Evolutionary conservation across 441 rosid species (phyloP).

Genomic region (Erodium chrysanthum): DNA sequence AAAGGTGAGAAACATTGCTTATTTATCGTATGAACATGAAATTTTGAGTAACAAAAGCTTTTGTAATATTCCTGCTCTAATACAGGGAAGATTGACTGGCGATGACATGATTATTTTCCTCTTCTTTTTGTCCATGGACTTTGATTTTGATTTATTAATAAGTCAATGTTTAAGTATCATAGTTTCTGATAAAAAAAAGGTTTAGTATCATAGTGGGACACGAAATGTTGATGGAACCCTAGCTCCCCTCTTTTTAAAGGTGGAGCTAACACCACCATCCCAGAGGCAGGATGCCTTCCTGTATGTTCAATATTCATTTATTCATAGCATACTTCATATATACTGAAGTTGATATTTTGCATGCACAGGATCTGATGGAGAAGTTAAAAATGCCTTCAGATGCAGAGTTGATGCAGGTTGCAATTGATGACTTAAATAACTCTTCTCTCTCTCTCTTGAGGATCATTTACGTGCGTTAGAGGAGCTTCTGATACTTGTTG

Average conservation of each 20-base stretch:
- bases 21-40: background rate
- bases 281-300: too few relatives aligned
- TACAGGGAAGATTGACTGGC: background rate
- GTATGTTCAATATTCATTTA: too few relatives aligned
- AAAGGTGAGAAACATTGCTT: slow-evolving; percentile 35
- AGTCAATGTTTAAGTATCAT: background rate
- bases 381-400: slow-evolving; percentile 75
- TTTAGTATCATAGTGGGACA: too few relatives aligned
- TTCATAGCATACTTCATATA: too few relatives aligned
- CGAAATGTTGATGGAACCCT: too few relatives aligned
- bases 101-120: background rate
- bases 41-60: too few relatives aligned
- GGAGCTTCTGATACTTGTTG: slow-evolving; percentile 75
- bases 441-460: slow-evolving; percentile 55
- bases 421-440: slow-evolving; percentile 61
- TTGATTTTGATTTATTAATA: background rate
- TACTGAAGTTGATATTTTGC: background rate
- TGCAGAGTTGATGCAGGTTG: slow-evolving; percentile 61
- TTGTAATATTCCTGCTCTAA: background rate
- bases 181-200: too few relatives aligned
- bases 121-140: background rate
- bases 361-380: slow-evolving; percentile 57
- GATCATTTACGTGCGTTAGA: slow-evolving; percentile 66
- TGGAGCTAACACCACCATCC: too few relatives aligned
- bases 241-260: too few relatives aligned